phyloP scores from a whole-genome alignment of 331 rosid species.

The Quercus tomentella region DNA sequence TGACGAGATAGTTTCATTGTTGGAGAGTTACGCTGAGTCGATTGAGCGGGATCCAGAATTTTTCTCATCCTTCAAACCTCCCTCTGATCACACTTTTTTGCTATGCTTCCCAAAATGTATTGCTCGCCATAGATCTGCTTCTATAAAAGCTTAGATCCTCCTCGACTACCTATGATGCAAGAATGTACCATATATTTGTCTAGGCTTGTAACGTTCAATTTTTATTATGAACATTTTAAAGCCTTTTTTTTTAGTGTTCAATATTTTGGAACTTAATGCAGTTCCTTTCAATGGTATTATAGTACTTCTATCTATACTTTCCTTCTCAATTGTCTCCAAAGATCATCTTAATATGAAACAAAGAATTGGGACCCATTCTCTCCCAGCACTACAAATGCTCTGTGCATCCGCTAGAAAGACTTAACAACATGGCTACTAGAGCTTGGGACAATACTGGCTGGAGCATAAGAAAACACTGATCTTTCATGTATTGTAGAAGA shows the following conservation, averaged over 20 bases:
- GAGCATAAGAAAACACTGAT: neutral
- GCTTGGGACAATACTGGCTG: neutral
- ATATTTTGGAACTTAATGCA: neutral
- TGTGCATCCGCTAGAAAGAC: neutral
- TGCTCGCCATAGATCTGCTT: slow-evolving; percentile 28
- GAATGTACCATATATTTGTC: slow-evolving; percentile 25
- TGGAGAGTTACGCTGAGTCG: slow-evolving; percentile 53
- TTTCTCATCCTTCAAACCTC: slow-evolving; percentile 52
- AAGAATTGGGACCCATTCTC: no score
- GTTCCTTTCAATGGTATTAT: neutral
- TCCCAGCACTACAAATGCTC: no score
- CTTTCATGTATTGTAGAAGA: no score
- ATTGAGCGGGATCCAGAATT: slow-evolving; percentile 61
- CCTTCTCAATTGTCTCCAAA: neutral
- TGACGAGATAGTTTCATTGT: slow-evolving; percentile 59
- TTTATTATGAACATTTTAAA: neutral
- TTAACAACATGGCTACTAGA: neutral
- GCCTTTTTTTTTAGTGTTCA: neutral
- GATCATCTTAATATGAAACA: neutral
- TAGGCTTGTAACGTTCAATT: slow-evolving; percentile 17
- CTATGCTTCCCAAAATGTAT: slow-evolving; percentile 60
- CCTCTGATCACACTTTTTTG: slow-evolving; percentile 22
- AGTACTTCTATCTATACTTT: neutral
- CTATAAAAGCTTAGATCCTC: slow-evolving; percentile 29
- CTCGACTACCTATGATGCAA: slow-evolving; percentile 6